Conservation (phyloP, 1,284 basidiomycete genomes). For the Megacollybia platyphylla region DNA sequence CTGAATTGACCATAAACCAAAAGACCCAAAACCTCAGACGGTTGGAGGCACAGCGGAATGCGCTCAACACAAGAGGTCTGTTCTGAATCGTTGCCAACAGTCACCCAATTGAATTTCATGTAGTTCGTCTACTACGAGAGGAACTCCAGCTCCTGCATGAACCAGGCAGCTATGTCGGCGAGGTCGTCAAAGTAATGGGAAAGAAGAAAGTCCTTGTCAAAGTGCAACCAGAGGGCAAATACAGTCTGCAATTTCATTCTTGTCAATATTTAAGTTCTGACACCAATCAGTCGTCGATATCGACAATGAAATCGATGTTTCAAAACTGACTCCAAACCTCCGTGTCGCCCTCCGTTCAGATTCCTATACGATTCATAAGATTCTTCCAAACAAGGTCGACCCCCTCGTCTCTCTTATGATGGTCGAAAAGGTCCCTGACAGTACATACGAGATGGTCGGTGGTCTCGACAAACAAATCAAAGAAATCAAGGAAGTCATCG, state of each 20-base stretch:
- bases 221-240: conserved; percentile 98
- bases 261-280: background rate
- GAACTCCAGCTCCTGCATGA: conserved; percentile 94
- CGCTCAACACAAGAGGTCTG: conserved; percentile 87
- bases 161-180: conserved; percentile 95
- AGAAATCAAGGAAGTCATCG: conserved; percentile 99
- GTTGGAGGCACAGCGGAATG: conserved; percentile 93
- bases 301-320: conserved; percentile 79
- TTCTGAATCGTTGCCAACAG: conserved; percentile 4
- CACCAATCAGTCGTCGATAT: conserved; percentile 76
- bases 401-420: conserved; percentile 96
- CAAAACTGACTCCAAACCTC: conserved; percentile 72
- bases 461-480: conserved; percentile 98
- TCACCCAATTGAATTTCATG: conserved; percentile 1
- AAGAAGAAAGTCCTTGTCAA: conserved; percentile 99
- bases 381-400: conserved; percentile 92
- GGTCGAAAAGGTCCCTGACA: conserved; percentile 99
- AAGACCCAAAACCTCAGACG: conserved; percentile 95
- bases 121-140: conserved; percentile 81
- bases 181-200: conserved; percentile 97
- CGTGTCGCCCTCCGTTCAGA: conserved; percentile 95
- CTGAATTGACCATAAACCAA: conserved; percentile 87
- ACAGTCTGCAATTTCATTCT: conserved; percentile 46
- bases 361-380: conserved; percentile 89
- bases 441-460: conserved; percentile 99